Evolutionary conservation across 176 grass and related monocot genomes (phyloP).

Genomic region (Puya raimondii): DNA sequence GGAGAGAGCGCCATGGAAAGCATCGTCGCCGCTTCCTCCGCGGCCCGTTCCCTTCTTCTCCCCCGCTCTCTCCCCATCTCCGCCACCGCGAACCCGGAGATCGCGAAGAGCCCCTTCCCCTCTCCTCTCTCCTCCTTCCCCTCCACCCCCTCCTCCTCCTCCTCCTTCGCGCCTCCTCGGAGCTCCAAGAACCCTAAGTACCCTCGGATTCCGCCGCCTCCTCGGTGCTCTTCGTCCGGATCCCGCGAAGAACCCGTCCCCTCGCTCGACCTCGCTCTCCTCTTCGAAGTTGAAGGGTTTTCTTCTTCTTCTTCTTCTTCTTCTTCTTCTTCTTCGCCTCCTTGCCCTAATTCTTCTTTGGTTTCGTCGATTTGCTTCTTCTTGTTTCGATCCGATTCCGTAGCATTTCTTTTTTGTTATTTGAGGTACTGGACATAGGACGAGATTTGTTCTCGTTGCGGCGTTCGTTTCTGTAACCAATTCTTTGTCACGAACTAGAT

Average conservation of each 20-base stretch:
- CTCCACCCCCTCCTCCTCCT: background rate
- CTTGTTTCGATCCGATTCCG: background rate
- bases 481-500: background rate
- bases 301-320: background rate
- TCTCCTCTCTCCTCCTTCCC: background rate
- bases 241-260: background rate
- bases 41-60: constrained; percentile 1
- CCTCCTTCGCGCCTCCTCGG: background rate
- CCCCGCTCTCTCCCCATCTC: constrained; percentile 11
- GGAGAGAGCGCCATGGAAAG: background rate
- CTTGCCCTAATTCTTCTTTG: no score
- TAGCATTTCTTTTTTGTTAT: no score
- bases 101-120: background rate
- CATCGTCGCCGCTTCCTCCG: constrained; percentile 6
- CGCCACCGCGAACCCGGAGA: background rate
- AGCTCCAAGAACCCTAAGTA: constrained; percentile 9
- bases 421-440: no score
- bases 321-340: no score
- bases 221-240: constrained; percentile 8
- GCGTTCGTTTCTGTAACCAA: background rate
- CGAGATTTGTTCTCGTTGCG: background rate
- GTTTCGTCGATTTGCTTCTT: background rate
- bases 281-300: constrained; percentile 36
- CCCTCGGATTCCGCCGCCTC: background rate
- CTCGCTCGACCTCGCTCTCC: constrained; percentile 18